phyloP scores from a whole-genome alignment of 805 yeast genomes.

The Metschnikowia reukaufii region DNA sequence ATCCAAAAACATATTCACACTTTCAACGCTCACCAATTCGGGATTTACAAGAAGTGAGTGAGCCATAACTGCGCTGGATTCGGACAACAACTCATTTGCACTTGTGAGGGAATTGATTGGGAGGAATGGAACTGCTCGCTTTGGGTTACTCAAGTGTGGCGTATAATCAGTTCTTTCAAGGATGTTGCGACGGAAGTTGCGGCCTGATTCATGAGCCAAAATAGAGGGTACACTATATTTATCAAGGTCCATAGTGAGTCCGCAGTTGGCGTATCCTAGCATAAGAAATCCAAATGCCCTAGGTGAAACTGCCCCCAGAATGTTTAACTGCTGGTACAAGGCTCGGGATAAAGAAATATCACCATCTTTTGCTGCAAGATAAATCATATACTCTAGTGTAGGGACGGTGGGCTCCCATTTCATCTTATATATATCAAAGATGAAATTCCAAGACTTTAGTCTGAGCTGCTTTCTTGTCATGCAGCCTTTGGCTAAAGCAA shows the following conservation, averaged over 20 bases:
- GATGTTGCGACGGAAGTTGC: slow-evolving; percentile 46
- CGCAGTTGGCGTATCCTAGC: slow-evolving; percentile 48
- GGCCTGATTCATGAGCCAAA: slow-evolving; percentile 46
- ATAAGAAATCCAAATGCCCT: slow-evolving; percentile 47
- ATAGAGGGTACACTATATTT: slow-evolving; percentile 24
- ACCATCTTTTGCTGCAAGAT: slow-evolving; percentile 76
- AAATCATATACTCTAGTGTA: slow-evolving; percentile 67
- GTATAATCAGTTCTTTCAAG: slow-evolving; percentile 42
- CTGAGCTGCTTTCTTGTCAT: slow-evolving; percentile 48
- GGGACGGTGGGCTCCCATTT: slow-evolving; percentile 44
- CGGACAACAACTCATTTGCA: slow-evolving; percentile 54
- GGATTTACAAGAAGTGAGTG: slow-evolving; percentile 49
- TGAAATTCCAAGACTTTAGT: slow-evolving; percentile 72
- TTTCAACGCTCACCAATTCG: slow-evolving; percentile 38
- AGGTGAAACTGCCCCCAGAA: slow-evolving; percentile 35
- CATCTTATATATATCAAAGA: slow-evolving; percentile 58
- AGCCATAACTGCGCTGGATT: slow-evolving; percentile 75
- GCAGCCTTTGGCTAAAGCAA: slow-evolving; percentile 69
- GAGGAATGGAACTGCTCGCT: slow-evolving; percentile 61
- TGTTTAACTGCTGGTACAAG: slow-evolving; percentile 49
- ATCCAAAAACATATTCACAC: slow-evolving; percentile 53
- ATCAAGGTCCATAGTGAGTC: slow-evolving; percentile 19
- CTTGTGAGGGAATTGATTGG: slow-evolving; percentile 50
- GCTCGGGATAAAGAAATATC: slow-evolving; percentile 75
- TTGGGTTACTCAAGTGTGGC: slow-evolving; percentile 8